Base-by-base conservation (phyloP, 768 basidiomycete species). In the Lentinus brumalis region DNA sequence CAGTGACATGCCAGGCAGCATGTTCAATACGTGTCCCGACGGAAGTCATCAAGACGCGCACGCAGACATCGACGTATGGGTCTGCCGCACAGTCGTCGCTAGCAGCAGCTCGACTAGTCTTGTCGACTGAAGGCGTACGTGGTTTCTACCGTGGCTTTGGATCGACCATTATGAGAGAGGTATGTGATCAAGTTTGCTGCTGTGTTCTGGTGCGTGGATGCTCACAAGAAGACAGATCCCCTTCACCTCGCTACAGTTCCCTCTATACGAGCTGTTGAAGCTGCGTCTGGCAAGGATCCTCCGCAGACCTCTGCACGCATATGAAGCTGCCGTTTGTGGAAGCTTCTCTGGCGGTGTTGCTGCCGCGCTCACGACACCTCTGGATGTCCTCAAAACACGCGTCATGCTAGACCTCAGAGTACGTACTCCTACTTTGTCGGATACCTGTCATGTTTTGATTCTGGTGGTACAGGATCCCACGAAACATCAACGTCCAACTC, bases 341-440 rank as follows among this genome's bases (percentile, higher is more conserved):
- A 92, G 89, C 69, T 78, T 96, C 49, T 91, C 97, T 0, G 97
- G 97, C 8, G 96, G 91, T 0, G 77, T 92, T 30, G 95, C 95
- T 5, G 96, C 95, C 0, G 92, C 89, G 0, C 65, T 89, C 39
- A 98, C 97, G 1, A 98, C 97, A 0, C 97, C 97, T 1, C 78
- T 99, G 32, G 97, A 99, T 69, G 97, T 98, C 2, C 81, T 97
- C 38, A 99, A 99, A 73, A 99, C 97, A 1, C 84, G 97, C 16
- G 90, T 97, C 46, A 99, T 99, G 97, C 82, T 98, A 8, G 95
- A 96, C 68, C 79, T 91, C 55, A 81, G 88, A 69, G 95, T 95
- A 66, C 56, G 85, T 73, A 18, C 14, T 14, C 26, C 29, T 16
- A 7, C 44, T 49, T 12, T 50, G 47, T 52, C 26, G 53, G 16